Evolutionary conservation across 2,329 filamentous ascomycete genomes (phyloP).

Genomic region (Esteya vermicola): DNA sequence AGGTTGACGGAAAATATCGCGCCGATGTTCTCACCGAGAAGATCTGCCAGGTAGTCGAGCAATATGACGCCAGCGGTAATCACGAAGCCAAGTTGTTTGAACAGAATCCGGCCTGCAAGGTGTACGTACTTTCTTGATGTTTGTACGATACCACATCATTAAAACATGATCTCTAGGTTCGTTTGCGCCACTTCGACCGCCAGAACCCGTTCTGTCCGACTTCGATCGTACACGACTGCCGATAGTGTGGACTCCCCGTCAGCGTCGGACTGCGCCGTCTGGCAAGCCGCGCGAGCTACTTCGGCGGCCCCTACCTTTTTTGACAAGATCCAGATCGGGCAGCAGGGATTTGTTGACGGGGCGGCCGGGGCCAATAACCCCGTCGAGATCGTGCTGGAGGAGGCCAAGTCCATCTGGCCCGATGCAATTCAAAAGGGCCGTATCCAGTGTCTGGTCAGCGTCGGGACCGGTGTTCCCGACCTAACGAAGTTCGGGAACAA

Average conservation of each 20-base stretch:
- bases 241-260: not conserved
- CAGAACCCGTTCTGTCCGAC: not conserved
- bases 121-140: not conserved
- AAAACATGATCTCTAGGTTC: not conserved
- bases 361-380: not conserved
- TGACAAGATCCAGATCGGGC: not conserved
- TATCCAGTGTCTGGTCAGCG: not conserved
- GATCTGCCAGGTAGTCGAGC: not conserved
- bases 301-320: not conserved
- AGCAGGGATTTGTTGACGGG: not conserved
- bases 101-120: not conserved
- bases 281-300: not conserved
- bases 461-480: not conserved
- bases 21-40: not conserved
- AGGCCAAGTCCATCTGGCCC: not conserved
- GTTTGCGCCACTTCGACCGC: not conserved
- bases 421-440: not conserved
- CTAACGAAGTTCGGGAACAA: not conserved
- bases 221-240: not conserved
- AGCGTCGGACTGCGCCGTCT: not conserved
- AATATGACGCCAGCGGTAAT: not conserved
- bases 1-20: not conserved
- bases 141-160: not conserved
- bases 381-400: not conserved
- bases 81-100: not conserved